phyloP scores from a whole-genome alignment of 805 yeast species.

The Metschnikowia matae region DNA sequence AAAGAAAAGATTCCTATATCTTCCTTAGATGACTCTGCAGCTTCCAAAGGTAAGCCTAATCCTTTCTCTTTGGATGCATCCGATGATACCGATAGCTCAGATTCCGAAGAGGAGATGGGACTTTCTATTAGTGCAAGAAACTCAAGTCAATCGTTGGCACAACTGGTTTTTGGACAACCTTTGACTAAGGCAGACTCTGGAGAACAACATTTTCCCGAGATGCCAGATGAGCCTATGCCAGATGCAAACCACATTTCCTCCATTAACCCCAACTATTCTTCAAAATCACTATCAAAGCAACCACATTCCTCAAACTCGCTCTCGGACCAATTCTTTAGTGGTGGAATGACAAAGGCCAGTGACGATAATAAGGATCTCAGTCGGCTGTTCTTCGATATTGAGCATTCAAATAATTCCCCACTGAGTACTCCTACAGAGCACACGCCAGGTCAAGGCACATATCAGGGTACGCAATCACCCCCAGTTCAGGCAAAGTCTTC shows the following conservation, averaged over 20 bases:
- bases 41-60: constrained; percentile 4
- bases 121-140: constrained; percentile 36
- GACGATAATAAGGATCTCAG: constrained; percentile 8
- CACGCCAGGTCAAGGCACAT: constrained; percentile 4
- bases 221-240: constrained; percentile 22
- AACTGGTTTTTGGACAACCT: constrained; percentile 32
- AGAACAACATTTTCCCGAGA: constrained; percentile 21
- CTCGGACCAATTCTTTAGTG: constrained; percentile 36
- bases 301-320: constrained; percentile 40
- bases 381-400: constrained; percentile 14
- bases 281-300: constrained; percentile 37
- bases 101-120: constrained; percentile 31
- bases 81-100: constrained; percentile 18
- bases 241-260: constrained; percentile 22
- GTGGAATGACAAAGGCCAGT: constrained; percentile 17
- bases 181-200: constrained; percentile 16
- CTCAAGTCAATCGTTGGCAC: constrained; percentile 42
- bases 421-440: neutral
- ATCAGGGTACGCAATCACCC: constrained; percentile 14
- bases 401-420: constrained; percentile 5
- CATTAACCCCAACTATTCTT: constrained; percentile 34
- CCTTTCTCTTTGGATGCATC: constrained; percentile 12
- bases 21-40: constrained; percentile 18
- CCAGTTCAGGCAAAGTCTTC: constrained; percentile 32
- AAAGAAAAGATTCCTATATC: constrained; percentile 17